Percentiles rank a stretch among this genome's conserved stretches.
These are phyloP conservation scores for Epichloe baconii DNA, from an alignment of 2,329 filamentous ascomycete species.

Conservation along the genomic window DNA sequence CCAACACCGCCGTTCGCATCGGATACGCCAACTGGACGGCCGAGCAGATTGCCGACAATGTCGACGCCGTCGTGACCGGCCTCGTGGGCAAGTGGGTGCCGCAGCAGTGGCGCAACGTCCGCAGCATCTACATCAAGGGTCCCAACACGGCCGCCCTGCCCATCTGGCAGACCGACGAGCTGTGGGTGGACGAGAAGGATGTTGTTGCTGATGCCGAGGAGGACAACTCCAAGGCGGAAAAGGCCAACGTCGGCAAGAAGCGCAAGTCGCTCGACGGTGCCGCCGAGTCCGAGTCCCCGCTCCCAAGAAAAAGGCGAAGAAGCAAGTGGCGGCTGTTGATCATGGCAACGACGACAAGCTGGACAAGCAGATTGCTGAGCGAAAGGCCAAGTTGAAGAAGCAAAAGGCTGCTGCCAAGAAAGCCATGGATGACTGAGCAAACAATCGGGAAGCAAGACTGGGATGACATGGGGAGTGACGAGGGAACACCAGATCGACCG, in stretches of 20 bases:
- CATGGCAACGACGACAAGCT: constrained; percentile 39
- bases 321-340: constrained; percentile 19
- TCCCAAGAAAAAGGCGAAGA: constrained; percentile 26
- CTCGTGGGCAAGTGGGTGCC: constrained; percentile 71
- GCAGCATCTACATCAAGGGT: constrained; percentile 79
- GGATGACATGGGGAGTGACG: background rate
- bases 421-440: constrained; percentile 28
- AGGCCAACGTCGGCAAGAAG: constrained; percentile 53
- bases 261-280: constrained; percentile 35
- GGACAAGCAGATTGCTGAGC: constrained; percentile 45
- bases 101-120: constrained; percentile 78
- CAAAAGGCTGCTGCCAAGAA: constrained; percentile 45
- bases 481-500: background rate
- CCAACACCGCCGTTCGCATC: constrained; percentile 69
- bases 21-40: constrained; percentile 63
- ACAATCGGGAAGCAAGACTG: constrained; percentile 1
- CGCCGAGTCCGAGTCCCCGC: constrained; percentile 28
- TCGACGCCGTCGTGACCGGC: constrained; percentile 54
- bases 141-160: constrained; percentile 78
- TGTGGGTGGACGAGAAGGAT: constrained; percentile 71
- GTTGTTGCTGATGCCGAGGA: constrained; percentile 51
- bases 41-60: constrained; percentile 68
- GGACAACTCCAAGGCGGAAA: constrained; percentile 34
- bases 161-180: constrained; percentile 86
- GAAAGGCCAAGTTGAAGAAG: constrained; percentile 44